phyloP scores from a whole-genome alignment of 2,329 filamentous ascomycete genomes.

The Alternaria burnsii region DNA sequence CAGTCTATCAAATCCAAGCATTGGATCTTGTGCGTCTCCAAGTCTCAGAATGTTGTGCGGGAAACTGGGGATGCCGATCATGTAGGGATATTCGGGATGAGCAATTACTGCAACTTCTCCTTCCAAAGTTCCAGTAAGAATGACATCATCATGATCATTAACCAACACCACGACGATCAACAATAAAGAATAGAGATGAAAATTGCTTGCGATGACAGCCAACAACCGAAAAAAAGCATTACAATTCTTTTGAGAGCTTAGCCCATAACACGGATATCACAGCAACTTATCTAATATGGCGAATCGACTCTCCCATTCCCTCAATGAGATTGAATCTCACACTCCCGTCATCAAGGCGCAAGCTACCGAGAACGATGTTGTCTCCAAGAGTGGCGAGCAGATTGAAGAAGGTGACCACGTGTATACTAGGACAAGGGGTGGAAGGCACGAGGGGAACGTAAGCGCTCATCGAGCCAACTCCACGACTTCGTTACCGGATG shows the following conservation, averaged over 20 bases:
- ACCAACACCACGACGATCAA: neutral
- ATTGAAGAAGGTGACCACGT: conserved; percentile 54
- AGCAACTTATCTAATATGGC: conserved; percentile 3
- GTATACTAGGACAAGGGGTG: conserved; percentile 53
- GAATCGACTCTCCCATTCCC: conserved; percentile 10
- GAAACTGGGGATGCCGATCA: neutral
- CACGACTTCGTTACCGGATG: neutral
- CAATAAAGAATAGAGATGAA: neutral
- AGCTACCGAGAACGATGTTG: conserved; percentile 10
- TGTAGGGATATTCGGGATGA: neutral
- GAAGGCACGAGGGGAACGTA: conserved; percentile 51
- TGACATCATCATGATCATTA: conserved; percentile 11
- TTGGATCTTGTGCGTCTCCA: neutral
- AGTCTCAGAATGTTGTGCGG: neutral
- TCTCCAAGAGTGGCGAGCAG: conserved; percentile 51
- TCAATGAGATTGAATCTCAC: conserved; percentile 11
- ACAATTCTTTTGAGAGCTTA: neutral
- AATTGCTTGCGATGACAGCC: neutral
- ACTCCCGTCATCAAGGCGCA: conserved; percentile 5
- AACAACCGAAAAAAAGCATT: neutral
- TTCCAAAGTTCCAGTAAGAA: neutral
- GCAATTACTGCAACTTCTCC: neutral
- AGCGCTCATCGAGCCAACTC: conserved; percentile 4
- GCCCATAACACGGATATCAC: neutral
- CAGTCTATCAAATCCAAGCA: neutral